Evolutionary conservation across 2,329 filamentous ascomycete genomes (phyloP).

Genomic region (Fusarium beomiforme): DNA sequence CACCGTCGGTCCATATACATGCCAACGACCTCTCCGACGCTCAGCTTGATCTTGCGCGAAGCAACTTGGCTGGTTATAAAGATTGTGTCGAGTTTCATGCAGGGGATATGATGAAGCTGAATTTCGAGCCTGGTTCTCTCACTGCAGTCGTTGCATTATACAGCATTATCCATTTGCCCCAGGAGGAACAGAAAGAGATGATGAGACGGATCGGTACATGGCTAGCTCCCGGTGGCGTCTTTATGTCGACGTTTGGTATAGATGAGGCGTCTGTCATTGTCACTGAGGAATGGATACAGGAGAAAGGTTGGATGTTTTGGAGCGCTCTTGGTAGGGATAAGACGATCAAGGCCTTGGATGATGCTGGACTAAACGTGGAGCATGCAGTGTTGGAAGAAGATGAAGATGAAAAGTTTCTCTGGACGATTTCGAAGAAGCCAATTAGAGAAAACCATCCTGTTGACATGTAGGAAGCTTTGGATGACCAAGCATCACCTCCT

Average conservation of each 20-base stretch:
- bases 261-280: not conserved
- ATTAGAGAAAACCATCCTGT: accelerated
- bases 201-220: not conserved
- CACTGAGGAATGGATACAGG: not conserved
- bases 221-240: conserved; percentile 7
- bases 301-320: conserved; percentile 31
- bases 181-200: conserved; percentile 12
- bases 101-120: conserved; percentile 20
- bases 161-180: conserved; percentile 17
- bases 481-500: too few relatives aligned
- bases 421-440: not conserved
- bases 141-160: conserved; percentile 15
- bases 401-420: conserved; percentile 2
- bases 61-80: not conserved
- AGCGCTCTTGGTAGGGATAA: not conserved
- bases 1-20: not conserved
- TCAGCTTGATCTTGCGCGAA: conserved; percentile 8
- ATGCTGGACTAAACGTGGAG: not conserved
- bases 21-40: conserved; percentile 15
- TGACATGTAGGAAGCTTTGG: too few relatives aligned
- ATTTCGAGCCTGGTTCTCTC: conserved; percentile 1
- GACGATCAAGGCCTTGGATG: not conserved
- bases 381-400: not conserved
- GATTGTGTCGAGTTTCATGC: not conserved
- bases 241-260: conserved; percentile 1